Conservation (phyloP, 805 yeast genomes). For the Scheffersomyces stipitis region DNA sequence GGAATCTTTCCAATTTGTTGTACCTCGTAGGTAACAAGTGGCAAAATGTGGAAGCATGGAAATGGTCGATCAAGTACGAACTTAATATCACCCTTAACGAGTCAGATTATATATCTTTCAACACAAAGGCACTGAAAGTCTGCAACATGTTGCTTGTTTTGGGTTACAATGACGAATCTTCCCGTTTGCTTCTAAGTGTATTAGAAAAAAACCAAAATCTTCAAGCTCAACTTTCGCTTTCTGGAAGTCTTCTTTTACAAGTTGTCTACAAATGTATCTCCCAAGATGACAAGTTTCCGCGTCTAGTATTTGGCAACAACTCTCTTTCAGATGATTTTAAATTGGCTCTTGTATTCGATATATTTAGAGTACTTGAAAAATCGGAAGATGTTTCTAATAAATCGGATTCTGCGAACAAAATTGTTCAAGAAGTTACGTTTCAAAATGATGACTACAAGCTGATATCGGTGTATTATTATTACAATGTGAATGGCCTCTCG, state of each 20-base stretch:
- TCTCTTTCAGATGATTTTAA: conserved; percentile 3
- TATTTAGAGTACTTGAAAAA: conserved; percentile 14
- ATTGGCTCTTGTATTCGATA: conserved; percentile 1
- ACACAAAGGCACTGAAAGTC: conserved; percentile 33
- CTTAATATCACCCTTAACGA: conserved; percentile 12
- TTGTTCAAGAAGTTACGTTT: conserved; percentile 13
- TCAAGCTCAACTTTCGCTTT: too few species aligned
- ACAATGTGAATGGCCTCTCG: conserved; percentile 16
- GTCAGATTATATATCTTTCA: conserved; percentile 14
- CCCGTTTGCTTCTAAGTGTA: conserved; percentile 1
- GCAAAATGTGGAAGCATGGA: conserved; percentile 8
- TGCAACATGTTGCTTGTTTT: conserved; percentile 25
- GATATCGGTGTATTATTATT: conserved; percentile 18
- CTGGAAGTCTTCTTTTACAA: too few species aligned
- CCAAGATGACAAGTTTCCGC: neutral
- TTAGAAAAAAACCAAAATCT: neutral
- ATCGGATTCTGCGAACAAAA: conserved; percentile 13
- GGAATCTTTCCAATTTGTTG: conserved; percentile 46
- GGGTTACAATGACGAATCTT: conserved; percentile 5
- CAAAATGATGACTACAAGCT: conserved; percentile 11
- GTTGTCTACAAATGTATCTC: neutral
- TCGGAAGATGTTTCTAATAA: conserved; percentile 13
- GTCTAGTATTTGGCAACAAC: neutral
- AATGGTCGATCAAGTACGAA: conserved; percentile 17
- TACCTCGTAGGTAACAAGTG: conserved; percentile 39